These are phyloP conservation scores for Exophiala bonariae DNA, from an alignment of 2,329 filamentous ascomycete genomes.

Conservation along the genomic window DNA sequence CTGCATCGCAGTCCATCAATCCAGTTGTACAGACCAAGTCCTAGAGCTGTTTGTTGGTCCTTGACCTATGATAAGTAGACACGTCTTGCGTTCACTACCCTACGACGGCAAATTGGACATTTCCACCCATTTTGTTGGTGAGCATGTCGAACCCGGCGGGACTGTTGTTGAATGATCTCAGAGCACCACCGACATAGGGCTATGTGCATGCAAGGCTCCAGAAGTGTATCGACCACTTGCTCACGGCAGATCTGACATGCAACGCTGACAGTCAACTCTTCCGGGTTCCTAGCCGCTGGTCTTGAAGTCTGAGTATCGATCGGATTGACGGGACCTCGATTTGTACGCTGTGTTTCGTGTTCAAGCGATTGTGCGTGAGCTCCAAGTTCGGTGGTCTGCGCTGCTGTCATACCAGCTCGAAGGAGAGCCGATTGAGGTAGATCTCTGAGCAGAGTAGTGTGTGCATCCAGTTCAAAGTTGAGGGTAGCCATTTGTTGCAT, in stretches of 20 bases:
- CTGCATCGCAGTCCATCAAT: no score
- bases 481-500: no score
- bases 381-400: no score
- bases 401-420: no score
- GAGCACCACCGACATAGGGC: constrained; percentile 28
- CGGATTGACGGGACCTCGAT: constrained; percentile 12
- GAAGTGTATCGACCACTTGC: constrained; percentile 26
- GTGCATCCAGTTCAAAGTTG: no score
- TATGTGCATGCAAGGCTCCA: constrained; percentile 28
- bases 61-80: constrained; percentile 14
- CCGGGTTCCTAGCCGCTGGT: constrained; percentile 13
- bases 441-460: no score
- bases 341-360: no score
- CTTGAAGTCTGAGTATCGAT: constrained; percentile 23
- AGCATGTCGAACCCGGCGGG: constrained; percentile 7
- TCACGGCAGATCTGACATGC: constrained; percentile 27
- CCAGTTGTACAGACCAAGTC: no score
- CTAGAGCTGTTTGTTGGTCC: no score
- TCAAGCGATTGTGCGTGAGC: no score
- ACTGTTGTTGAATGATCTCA: constrained; percentile 13
- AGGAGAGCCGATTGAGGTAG: no score
- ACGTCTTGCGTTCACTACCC: constrained; percentile 13
- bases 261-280: constrained; percentile 25
- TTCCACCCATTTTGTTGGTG: constrained; percentile 10
- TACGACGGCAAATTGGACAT: constrained; percentile 24